phyloP scores from a whole-genome alignment of 1,139 yeast species.

The Blastobotrys proliferans region DNA sequence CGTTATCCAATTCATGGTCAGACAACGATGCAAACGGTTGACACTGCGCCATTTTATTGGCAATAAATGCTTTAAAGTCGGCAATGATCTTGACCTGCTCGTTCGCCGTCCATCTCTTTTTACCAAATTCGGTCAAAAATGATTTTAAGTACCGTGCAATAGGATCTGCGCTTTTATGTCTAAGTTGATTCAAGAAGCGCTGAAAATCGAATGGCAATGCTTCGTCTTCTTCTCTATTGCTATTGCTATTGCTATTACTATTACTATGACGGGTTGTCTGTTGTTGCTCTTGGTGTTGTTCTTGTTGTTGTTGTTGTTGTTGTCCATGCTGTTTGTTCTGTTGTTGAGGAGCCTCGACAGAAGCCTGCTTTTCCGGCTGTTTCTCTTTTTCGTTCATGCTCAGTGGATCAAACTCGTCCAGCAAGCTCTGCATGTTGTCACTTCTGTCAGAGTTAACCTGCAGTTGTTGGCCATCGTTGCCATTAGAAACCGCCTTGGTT shows the following conservation, averaged over 20 bases:
- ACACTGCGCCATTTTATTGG: conserved; percentile 56
- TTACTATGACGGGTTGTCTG: neutral
- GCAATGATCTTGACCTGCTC: conserved; percentile 74
- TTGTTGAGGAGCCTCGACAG: neutral
- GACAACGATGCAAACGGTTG: conserved; percentile 75
- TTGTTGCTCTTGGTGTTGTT: neutral
- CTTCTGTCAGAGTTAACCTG: neutral
- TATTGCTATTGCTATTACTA: neutral
- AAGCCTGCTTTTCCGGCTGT: neutral
- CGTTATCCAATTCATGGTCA: conserved; percentile 59
- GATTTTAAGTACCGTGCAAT: conserved; percentile 76
- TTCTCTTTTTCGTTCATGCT: conserved; percentile 11
- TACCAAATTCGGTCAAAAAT: conserved; percentile 69
- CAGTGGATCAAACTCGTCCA: conserved; percentile 35
- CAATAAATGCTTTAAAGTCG: conserved; percentile 64
- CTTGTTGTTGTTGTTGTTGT: neutral
- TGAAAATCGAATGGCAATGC: conserved; percentile 71
- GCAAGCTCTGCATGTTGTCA: conserved; percentile 26
- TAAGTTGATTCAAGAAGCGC: conserved; percentile 65
- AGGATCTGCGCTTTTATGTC: conserved; percentile 79
- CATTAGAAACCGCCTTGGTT: conserved; percentile 6
- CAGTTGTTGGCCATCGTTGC: conserved; percentile 1
- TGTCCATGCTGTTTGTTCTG: conserved; percentile 1
- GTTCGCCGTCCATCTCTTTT: conserved; percentile 65
- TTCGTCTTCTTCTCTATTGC: conserved; percentile 17